Base-by-base conservation (phyloP, 306 rosid genomes). In the Trichosanthes cucumerina region DNA sequence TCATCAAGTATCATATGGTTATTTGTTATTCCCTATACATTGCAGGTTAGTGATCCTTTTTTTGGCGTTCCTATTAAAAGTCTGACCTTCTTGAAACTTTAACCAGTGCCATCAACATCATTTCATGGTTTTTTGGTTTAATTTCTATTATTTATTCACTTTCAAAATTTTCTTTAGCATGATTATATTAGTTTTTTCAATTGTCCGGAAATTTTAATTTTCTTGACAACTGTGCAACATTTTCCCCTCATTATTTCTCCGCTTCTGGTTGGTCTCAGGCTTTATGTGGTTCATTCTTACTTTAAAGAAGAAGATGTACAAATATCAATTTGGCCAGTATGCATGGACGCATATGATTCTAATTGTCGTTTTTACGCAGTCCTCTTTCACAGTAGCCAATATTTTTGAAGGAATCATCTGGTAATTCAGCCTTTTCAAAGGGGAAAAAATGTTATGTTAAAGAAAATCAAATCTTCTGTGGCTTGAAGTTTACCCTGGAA, bases 321-420 rank as follows among this genome's bases (percentile, higher is more conserved):
- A 96, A 89, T 96, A 96, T 88, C 99, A 96, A 82, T 96, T 96
- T 91, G 93, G 99, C 86, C 99, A 96, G 93, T 96, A 90, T 90
- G 98, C 99, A 75, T 96, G 99, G 99, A 96, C 99, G n/a, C 97
- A 96, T 79, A 96, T 96, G 99, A 96, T 96, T 88, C 89, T 96
- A 60, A 91, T 96, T 65, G 91, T 91, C 36, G 98, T 96, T 83
- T 96, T 96, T 88, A 88, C 91, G 6, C 99, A 96, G 85, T 96
- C 99, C 66, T 90, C 99, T 76, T 92, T 96, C 88, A 90, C 97
- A 1, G 99, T 96, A 75, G 98, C 99, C 78, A 96, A 88, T 88
- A 92, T 96, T 78, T 96, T 96, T 81, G 97, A 96, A 89, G 99
- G 98, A 85, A 96, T 96, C 85, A 83, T 96, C 90, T 96, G 99